These are phyloP conservation scores for Cryphonectria radicalis DNA, from an alignment of 2,329 filamentous ascomycete species.

Conservation along the genomic window DNA sequence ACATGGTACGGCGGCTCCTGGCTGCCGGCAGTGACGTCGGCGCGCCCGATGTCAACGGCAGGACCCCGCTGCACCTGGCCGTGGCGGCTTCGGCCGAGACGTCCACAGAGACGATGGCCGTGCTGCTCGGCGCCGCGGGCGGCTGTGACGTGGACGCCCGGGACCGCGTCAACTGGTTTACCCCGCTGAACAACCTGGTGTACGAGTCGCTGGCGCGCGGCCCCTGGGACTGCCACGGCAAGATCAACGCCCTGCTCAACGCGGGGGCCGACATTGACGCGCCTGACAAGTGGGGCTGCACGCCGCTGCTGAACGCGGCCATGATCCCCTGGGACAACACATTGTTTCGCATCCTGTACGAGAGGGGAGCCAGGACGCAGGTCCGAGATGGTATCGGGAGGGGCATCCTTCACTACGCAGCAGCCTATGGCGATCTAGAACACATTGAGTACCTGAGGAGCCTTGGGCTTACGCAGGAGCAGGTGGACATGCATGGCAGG, in stretches of 20 bases:
- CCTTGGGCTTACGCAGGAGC: not conserved
- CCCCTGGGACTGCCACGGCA: not conserved
- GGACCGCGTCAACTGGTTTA: not conserved
- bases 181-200: slow-evolving; percentile 1
- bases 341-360: not conserved
- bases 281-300: slow-evolving; percentile 1
- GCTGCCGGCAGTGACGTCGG: not conserved
- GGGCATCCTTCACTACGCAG: not conserved
- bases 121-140: not conserved
- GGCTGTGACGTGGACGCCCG: not conserved
- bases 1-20: not conserved
- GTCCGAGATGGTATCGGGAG: not conserved
- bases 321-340: slow-evolving; percentile 1
- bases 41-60: not conserved
- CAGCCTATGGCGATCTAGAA: not conserved
- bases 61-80: not conserved
- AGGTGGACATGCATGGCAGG: not conserved
- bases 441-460: not conserved
- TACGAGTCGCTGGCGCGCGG: not conserved
- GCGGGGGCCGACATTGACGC: not conserved
- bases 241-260: not conserved
- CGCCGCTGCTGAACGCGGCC: not conserved
- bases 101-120: not conserved
- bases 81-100: not conserved
- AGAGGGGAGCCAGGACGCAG: not conserved